phyloP scores from a whole-genome alignment of 2,329 filamentous ascomycete species.

The Coniella vitis region DNA sequence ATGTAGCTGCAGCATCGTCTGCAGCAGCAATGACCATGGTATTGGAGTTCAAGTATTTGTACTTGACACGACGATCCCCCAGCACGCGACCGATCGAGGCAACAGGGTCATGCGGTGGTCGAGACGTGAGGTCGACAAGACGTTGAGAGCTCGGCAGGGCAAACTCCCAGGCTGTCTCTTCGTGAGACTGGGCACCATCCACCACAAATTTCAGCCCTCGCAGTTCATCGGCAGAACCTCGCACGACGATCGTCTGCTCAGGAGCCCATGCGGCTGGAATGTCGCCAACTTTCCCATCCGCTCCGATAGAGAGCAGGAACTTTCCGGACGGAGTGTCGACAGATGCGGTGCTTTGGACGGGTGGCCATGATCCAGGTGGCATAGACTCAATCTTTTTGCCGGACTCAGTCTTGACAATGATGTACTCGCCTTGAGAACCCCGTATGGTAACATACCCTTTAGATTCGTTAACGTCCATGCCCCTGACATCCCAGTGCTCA shows the following conservation, averaged over 20 bases:
- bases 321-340: constrained; percentile 46
- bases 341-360: constrained; percentile 40
- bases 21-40: constrained; percentile 68
- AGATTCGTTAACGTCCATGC: constrained; percentile 55
- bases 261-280: constrained; percentile 40
- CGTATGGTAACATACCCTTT: constrained; percentile 51
- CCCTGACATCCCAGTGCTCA: constrained; percentile 59
- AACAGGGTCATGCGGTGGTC: constrained; percentile 73
- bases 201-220: constrained; percentile 48
- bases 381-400: constrained; percentile 44
- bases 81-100: constrained; percentile 93
- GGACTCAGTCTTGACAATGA: constrained; percentile 46
- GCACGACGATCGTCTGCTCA: constrained; percentile 49
- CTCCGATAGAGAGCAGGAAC: constrained; percentile 47
- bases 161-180: constrained; percentile 65
- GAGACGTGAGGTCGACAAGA: constrained; percentile 60
- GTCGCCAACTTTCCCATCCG: constrained; percentile 40
- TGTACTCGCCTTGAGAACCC: constrained; percentile 54
- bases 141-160: constrained; percentile 57
- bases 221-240: constrained; percentile 40
- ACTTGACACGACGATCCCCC: constrained; percentile 84
- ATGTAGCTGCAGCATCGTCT: constrained; percentile 48
- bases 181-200: constrained; percentile 33
- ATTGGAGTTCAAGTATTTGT: constrained; percentile 95
- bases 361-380: constrained; percentile 31